Base-by-base conservation (phyloP, 2,329 filamentous ascomycete species). In the Cadophora sp. region DNA sequence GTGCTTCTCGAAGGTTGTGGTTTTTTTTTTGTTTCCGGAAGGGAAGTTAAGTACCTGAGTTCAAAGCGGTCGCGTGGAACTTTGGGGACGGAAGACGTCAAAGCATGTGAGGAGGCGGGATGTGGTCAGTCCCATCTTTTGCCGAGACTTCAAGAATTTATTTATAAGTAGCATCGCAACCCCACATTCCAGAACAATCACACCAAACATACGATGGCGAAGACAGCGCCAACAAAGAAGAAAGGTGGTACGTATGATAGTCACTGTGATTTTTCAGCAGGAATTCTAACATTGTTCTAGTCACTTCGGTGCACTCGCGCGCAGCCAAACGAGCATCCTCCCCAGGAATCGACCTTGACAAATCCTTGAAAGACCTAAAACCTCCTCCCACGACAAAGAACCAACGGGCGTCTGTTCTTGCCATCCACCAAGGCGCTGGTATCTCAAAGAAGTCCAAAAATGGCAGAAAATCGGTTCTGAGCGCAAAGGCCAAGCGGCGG, bases 271-370 rank as follows among this genome's bases (percentile, higher is more conserved):
- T 43, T 20, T 47, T 18, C 53, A 45, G 30, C 16, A 41, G 24
- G 11, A 41, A 63, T 27, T 39, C 58, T 66, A 58, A 66, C 22
- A 59, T 63, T 53, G 20, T 51, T 68, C 5, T 63, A 76, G 75
- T 63, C 81, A 64, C 82, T 83, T 92, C 91, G 4, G 79, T 88
- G 66, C 91, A 90, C 81, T 94, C 92, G 62, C 90, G 92, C 71
- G 91, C 90, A 66, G 90, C 91, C 48, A 87, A 91, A 75, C 88
- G 92, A 71, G 91, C 89, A 56, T 87, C 87, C 18, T 91, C 90
- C 4, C 89, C 91, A 30, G 83, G 88, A 74, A 89, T 92, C 78
- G 81, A 91, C 79, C 86, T 87, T 51, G 89, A 92, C 83, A 91
- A 91, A 79, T 91, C 89, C 7, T 82, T 92, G 24, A 91, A 90